Conservation (phyloP, 2,329 filamentous ascomycete species). For the Hawksworthiomyces lignivorus region DNA sequence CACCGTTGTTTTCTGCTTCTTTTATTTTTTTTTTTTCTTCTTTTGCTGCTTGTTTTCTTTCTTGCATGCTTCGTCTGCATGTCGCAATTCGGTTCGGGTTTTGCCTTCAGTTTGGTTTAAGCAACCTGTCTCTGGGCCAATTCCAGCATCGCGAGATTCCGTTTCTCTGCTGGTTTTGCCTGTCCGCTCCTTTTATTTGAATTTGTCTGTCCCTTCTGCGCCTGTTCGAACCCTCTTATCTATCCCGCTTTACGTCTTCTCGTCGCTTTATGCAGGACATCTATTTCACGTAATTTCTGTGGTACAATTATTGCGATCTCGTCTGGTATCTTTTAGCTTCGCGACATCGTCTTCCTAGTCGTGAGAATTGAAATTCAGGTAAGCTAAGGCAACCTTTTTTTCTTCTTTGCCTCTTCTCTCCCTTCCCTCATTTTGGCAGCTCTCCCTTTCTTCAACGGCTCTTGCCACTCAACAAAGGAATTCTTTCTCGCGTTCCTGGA, state of each 20-base stretch:
- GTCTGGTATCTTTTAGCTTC: too few relatives aligned
- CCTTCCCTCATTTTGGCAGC: background rate
- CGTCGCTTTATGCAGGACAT: too few relatives aligned
- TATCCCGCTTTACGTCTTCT: background rate
- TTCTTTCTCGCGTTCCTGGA: too few relatives aligned
- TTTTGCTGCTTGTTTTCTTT: conserved; percentile 5
- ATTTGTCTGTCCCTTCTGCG: too few relatives aligned
- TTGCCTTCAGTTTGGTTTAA: too few relatives aligned
- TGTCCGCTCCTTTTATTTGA: conserved; percentile 51
- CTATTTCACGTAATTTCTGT: too few relatives aligned
- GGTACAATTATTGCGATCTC: background rate
- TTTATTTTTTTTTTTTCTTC: conserved; percentile 14
- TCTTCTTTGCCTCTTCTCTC: background rate
- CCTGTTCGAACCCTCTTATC: too few relatives aligned
- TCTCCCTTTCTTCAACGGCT: conserved; percentile 1
- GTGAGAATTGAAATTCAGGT: background rate
- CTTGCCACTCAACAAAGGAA: background rate
- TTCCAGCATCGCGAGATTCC: conserved; percentile 39
- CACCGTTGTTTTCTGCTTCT: background rate
- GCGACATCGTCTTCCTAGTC: too few relatives aligned
- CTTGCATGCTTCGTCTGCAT: conserved; percentile 16
- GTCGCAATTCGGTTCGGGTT: conserved; percentile 16
- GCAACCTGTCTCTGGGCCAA: conserved; percentile 39
- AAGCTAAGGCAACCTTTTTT: background rate
- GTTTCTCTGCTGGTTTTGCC: conserved; percentile 42